Evolutionary conservation across 768 basidiomycete species (phyloP).

Genomic region (Lentinus brumalis): DNA sequence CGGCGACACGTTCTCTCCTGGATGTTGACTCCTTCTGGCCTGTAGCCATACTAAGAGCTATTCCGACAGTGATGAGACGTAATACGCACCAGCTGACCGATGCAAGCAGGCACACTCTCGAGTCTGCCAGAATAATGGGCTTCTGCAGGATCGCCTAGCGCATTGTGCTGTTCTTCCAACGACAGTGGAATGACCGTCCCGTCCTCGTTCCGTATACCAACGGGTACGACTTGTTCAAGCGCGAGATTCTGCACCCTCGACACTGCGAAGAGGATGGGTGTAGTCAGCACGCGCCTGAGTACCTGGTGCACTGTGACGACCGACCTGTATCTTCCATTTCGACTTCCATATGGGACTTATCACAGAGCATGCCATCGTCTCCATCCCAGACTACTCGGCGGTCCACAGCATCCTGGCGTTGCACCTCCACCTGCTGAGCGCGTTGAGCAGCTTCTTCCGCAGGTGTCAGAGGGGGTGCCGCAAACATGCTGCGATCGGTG

Average conservation of each 20-base stretch:
- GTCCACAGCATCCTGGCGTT: constrained; percentile 59
- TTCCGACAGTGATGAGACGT: background rate
- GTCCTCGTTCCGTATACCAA: constrained; percentile 59
- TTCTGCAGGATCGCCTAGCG: constrained; percentile 30
- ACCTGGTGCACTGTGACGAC: constrained; percentile 11
- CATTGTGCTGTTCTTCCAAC: constrained; percentile 33
- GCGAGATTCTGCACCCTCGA: background rate
- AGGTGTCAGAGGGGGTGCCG: constrained; percentile 50
- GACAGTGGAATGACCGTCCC: constrained; percentile 53
- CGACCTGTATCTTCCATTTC: constrained; percentile 52
- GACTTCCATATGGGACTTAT: no score
- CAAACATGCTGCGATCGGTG: constrained; percentile 22
- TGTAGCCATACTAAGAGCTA: background rate
- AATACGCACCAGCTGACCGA: constrained; percentile 56
- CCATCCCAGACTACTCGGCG: constrained; percentile 71
- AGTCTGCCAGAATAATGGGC: constrained; percentile 52
- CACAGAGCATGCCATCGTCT: constrained; percentile 36
- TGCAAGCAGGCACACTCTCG: constrained; percentile 52
- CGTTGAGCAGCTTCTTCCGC: constrained; percentile 57
- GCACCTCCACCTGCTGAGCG: constrained; percentile 57
- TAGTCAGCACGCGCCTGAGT: constrained; percentile 28
- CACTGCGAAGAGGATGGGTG: background rate
- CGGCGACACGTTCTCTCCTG: constrained; percentile 42
- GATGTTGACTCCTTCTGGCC: background rate
- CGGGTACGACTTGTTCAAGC: constrained; percentile 37